Base-by-base conservation (phyloP, 768 basidiomycete genomes). In the Leccinum uliginosum region DNA sequence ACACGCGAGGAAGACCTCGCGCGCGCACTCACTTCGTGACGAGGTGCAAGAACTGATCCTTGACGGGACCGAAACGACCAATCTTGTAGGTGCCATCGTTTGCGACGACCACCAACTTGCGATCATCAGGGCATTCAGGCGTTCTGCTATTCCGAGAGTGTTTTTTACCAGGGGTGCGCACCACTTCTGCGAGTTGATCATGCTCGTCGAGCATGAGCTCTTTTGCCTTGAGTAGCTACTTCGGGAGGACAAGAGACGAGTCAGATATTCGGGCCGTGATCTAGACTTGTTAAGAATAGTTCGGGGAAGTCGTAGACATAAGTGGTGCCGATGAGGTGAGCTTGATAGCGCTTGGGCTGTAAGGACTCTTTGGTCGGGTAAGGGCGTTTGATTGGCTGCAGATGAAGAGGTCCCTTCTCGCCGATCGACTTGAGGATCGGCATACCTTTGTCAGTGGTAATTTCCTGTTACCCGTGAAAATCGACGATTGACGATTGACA, bases 271-370 rank as follows among this genome's bases (percentile, higher is more conserved):
- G 83, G 44, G 84, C 84, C 65, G 86, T 85, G 62, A 82, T 76
- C 97, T 97, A 99, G 59, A 93, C 81, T 94, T 93, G 67, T 93
- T 90, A 58, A 88, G 81, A 98, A 99, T 61, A 99, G 84, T 66
- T 97, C 97, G 44, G 97, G 97, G 88, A 98, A 99, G 75, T 98
- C 97, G 74, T 98, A 98, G 30, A 91, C 95, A 71, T 98, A 99
- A 51, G 97, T 99, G 29, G 97, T 99, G 52, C 97, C 97, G 64
- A 97, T 87, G 58, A 98, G 83, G 73, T 99, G 97, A 23, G 97
- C 97, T 70, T 98, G 95, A 77, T 98, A 98, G 60, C 97, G 93
- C 73, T 97, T 95, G 43, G 97, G 97, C 70, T 99, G 97, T 51
- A 99, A 78, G 17, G 94, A 97, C 72, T 98, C 96, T 76, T 97